Base-by-base conservation (phyloP, 1,139 yeast genomes). In the Candida gigantensis region DNA sequence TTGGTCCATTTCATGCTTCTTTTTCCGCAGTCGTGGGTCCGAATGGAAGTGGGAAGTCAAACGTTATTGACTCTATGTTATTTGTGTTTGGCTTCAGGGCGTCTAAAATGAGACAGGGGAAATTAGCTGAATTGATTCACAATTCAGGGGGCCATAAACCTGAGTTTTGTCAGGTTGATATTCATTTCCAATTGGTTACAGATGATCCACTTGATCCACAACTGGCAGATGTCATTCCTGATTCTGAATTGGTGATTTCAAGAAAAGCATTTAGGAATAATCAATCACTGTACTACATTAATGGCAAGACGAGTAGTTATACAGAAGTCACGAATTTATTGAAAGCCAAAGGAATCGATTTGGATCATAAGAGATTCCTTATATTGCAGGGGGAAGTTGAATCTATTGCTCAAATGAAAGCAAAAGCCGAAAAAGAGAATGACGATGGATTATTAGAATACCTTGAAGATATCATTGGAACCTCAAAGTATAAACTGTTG, bases 1-100 rank as follows among this genome's bases (percentile, higher is more conserved):
- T 94, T 41, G 99, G 99, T 0, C 98, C 99, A 0, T 94, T 94
- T 59, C 85, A 92, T 56, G 67, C 89, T 30, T 87, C 95, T 2
- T 94, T 94, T 56, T 87, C 96, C 6, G 97, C 99, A 0, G 95
- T 94, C 7, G 97, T 94, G n/a, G 99, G 99, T 0, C 98, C 98
- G 3, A 94, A 94, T 58, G 99, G 99, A 20, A 86, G 96, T 27
- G 98, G 98, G 6, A 92, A 92, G 60, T 90, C 97, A 9, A 94
- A 94, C 56, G 98, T 94, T 26, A 94, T 94, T 46, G 99, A 94
- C 57, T 86, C 97, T 2, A 77, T 94, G 76, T 69, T 94, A 42
- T 94, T 94, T 60, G 98, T 94, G 3, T 94, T 94, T 65, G 99
- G 99, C 0, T 94, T 94, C 60, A 72, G 98, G 44, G 98, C 98